Evolutionary conservation across 257 asterid genomes (phyloP).

Genomic region (Verbena officinalis): DNA sequence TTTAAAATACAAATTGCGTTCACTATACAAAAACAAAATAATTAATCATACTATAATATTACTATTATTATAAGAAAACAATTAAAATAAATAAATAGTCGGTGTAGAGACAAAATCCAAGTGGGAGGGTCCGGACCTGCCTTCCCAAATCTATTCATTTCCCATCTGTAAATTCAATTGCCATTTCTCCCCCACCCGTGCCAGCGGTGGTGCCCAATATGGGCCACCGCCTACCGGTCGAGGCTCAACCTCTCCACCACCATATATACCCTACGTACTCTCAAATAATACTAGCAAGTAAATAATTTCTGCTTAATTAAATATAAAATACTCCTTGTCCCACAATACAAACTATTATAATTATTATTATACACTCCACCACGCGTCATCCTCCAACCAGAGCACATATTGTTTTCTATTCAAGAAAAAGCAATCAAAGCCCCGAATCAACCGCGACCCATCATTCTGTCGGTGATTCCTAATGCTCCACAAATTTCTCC

Average conservation of each 20-base stretch:
- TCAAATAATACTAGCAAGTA: too few relatives aligned
- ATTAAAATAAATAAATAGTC: not conserved
- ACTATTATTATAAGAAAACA: not conserved
- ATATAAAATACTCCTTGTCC: too few relatives aligned
- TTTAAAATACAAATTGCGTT: not conserved
- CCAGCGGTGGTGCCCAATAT: slow-evolving; percentile 19
- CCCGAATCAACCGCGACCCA: slow-evolving; percentile 16
- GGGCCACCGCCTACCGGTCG: slow-evolving; percentile 28
- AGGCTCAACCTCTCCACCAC: slow-evolving; percentile 12
- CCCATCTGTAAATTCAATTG: slow-evolving; percentile 2
- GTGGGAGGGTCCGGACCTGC: not conserved
- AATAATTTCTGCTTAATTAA: too few relatives aligned
- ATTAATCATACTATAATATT: not conserved
- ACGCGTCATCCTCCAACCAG: slow-evolving; percentile 16
- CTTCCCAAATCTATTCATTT: slow-evolving; percentile 8
- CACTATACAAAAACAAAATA: slow-evolving; percentile 1
- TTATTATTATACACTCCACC: too few relatives aligned
- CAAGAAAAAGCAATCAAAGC: not conserved
- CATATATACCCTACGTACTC: not conserved
- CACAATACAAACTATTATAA: too few relatives aligned
- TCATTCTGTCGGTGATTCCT: slow-evolving; percentile 23
- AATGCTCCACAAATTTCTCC: not conserved
- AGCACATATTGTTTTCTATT: slow-evolving; percentile 5
- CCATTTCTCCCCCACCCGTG: slow-evolving; percentile 5
- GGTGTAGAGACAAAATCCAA: slow-evolving; percentile 23